Evolutionary conservation across 352 stramenopile genomes (phyloP).

Genomic region (Globisporangium emineosum): DNA sequence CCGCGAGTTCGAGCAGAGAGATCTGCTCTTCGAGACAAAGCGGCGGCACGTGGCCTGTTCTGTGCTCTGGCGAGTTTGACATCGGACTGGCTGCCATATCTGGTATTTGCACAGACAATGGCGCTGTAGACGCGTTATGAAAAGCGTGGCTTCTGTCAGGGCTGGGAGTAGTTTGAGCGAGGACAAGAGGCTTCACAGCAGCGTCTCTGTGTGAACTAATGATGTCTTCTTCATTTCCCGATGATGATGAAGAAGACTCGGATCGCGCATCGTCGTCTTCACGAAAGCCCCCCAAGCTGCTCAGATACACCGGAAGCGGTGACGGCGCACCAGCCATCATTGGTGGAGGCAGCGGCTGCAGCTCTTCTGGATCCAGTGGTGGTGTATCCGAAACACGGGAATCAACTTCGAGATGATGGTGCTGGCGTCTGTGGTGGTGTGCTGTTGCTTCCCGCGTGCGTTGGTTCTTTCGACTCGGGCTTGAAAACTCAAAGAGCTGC

Average conservation of each 20-base stretch:
- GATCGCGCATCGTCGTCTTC: neutral
- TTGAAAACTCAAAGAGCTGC: slow-evolving; percentile 30
- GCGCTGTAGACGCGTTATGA: too few species aligned
- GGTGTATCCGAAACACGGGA: neutral
- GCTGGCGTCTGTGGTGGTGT: neutral
- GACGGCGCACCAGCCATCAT: slow-evolving; percentile 31
- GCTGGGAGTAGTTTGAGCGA: neutral
- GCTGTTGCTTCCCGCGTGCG: neutral
- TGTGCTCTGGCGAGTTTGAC: slow-evolving; percentile 18
- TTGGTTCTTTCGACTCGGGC: slow-evolving; percentile 8
- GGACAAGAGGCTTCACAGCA: neutral
- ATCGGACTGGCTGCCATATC: neutral
- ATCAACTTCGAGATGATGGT: slow-evolving; percentile 4
- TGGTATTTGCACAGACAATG: slow-evolving; percentile 1
- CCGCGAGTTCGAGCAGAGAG: slow-evolving; percentile 54
- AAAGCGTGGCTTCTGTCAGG: neutral
- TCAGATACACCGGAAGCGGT: slow-evolving; percentile 35
- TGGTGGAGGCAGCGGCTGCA: slow-evolving; percentile 48
- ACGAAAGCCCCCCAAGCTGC: slow-evolving; percentile 17
- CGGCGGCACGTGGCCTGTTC: slow-evolving; percentile 6
- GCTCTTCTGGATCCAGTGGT: slow-evolving; percentile 28
- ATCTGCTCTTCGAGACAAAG: slow-evolving; percentile 22
- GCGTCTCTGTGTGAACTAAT: neutral
- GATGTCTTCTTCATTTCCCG: slow-evolving; percentile 18
- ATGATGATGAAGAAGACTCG: slow-evolving; percentile 30